Base-by-base conservation (phyloP, 768 basidiomycete species). In the Auricularia cornea region DNA sequence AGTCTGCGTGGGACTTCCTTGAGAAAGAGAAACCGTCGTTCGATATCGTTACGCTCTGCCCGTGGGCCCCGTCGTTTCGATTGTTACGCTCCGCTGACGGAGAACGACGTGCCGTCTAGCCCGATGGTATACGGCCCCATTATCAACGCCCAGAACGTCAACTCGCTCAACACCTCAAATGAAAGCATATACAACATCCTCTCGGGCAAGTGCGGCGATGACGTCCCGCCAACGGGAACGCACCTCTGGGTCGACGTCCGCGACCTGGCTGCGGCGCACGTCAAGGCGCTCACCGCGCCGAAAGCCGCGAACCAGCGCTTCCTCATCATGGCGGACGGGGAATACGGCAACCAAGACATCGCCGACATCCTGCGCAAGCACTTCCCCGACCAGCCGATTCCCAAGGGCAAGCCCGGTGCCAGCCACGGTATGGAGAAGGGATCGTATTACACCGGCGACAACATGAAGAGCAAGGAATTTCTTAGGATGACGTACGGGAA, bases 241-340 rank as follows among this genome's bases (percentile, higher is more conserved):
- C 54, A 57, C 16, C 63, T 68, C 28, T 83, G 79, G 77, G 68
- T 82, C 31, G 82, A 86, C 60, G 84, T 85, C 5, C 79, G 84
- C 5, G 84, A 86, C 68, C 69, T 84, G 35, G 84, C 81, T 0
- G 71, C 74, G 18, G 84, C 81, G 0, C 86, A 88, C 67, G 76
- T 78, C 0, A 70, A 74, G 4, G 83, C 84, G 3, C 70, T 90
- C 26, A 77, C 78, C 61, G 80, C 77, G 59, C 75, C 79, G 30
- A 78, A 75, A 2, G 86, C 85, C 0, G 81, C 79, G 2, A 83
- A 83, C 1, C 77, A 88, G 62, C 76, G 88, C 35, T 80, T 88
- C 68, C 78, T 89, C 68, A 66, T 83, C 44, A 72, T 72, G n/a
- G 73, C 71, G 2, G 76, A 63, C 31, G 62, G 52, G 8, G 16